Evolutionary conservation across 768 basidiomycete genomes (phyloP).

Genomic region (Leccinum disarticulatum): DNA sequence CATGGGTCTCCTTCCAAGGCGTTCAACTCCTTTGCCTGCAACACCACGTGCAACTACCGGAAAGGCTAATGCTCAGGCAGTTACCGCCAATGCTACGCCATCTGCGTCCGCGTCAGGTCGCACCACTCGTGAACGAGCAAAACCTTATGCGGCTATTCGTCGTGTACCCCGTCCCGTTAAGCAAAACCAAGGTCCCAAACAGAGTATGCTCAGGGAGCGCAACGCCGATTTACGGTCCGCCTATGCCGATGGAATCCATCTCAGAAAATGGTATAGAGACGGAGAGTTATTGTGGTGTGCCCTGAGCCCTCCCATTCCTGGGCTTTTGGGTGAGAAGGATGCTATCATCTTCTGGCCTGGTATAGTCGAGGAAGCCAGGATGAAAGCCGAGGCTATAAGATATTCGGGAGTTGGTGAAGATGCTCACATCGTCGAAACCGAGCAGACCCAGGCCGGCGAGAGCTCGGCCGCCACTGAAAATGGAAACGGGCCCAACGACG

Average conservation of each 20-base stretch:
- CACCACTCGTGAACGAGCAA: constrained; percentile 24
- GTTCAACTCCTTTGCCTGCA: constrained; percentile 34
- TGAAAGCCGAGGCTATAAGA: constrained; percentile 46
- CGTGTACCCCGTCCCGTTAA: constrained; percentile 37
- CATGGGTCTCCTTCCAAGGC: constrained; percentile 45
- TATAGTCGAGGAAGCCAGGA: constrained; percentile 55
- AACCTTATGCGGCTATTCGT: constrained; percentile 44
- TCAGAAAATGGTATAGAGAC: constrained; percentile 62
- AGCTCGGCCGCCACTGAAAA: constrained; percentile 2
- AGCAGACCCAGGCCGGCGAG: constrained; percentile 13
- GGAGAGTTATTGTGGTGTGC: constrained; percentile 74
- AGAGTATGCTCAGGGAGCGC: constrained; percentile 59
- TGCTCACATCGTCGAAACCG: background rate
- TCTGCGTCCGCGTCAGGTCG: constrained; percentile 11
- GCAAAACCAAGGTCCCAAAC: constrained; percentile 39
- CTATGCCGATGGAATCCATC: constrained; percentile 43
- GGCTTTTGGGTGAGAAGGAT: constrained; percentile 37
- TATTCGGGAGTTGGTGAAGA: constrained; percentile 13
- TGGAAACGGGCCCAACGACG: constrained; percentile 9
- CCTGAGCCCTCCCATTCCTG: constrained; percentile 49
- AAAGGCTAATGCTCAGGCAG: constrained; percentile 2
- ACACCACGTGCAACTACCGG: constrained; percentile 14
- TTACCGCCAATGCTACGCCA: constrained; percentile 18
- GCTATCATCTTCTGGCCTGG: constrained; percentile 75
- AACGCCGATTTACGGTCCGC: constrained; percentile 63